Conservation (phyloP, 495 filamentous ascomycete genomes). For the Cladorrhinum samala region DNA sequence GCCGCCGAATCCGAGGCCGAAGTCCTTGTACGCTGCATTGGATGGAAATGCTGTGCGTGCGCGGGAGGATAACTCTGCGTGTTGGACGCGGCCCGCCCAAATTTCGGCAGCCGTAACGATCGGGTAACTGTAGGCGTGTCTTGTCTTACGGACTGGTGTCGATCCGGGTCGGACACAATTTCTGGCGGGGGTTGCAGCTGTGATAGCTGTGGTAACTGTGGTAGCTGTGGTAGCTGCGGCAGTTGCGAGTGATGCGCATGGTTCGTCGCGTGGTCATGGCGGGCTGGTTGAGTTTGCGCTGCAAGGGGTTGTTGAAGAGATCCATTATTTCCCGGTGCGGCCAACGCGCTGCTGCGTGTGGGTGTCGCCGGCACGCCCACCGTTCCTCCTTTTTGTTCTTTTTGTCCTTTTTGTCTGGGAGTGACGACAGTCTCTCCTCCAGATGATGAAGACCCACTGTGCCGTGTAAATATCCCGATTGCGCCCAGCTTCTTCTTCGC, state of each 20-base stretch:
- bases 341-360: conserved; percentile 5
- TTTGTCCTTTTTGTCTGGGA: no score
- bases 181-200: conserved; percentile 25
- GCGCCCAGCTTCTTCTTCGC: conserved; percentile 29
- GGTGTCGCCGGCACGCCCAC: conserved; percentile 24
- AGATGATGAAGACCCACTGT: background rate
- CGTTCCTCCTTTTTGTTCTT: no score
- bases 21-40: conserved; percentile 26
- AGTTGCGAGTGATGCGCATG: conserved; percentile 4
- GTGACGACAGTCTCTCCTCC: conserved; percentile 3
- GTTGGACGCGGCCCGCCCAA: conserved; percentile 14
- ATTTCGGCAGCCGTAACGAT: conserved; percentile 20
- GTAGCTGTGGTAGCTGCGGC: background rate
- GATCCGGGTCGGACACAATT: conserved; percentile 14
- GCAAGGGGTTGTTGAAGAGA: no score
- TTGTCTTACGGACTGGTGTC: background rate
- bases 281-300: background rate
- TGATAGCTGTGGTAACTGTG: conserved; percentile 11
- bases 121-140: conserved; percentile 14
- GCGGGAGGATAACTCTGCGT: conserved; percentile 10
- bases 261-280: conserved; percentile 3
- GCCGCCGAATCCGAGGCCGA: conserved; percentile 24
- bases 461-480: conserved; percentile 25
- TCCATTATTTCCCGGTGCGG: background rate
- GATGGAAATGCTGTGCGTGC: conserved; percentile 19